Base-by-base conservation (phyloP, 1,139 yeast species). In the Magnusiomyces clavatus region DNA sequence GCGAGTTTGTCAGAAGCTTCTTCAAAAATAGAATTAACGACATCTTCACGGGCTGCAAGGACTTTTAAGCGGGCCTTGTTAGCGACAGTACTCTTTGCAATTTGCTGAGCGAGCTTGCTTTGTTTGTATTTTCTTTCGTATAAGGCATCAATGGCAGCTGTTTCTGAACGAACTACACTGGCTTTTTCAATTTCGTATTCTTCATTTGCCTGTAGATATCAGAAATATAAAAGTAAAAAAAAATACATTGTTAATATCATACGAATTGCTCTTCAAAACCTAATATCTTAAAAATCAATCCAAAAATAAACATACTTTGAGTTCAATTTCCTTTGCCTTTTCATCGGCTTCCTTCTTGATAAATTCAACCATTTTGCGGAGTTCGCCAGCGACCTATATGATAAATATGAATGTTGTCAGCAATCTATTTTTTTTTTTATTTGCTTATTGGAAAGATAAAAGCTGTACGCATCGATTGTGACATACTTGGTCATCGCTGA, bases 341-440 rank as follows among this genome's bases (percentile, higher is more conserved):
- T 94, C 99, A 65, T 90, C 95, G 40, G 98, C 98, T 75, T 94
- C 99, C 80, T 90, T 90, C 75, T 85, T 87, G 77, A 94, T 94
- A 82, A 92, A 94, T 69, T 95, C 92, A 69, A 92, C 96, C 97
- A 94, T 92, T 77, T 92, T 92, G 71, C 84, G 83, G 72, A 92
- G 88, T 76, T 92, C 98, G 62, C 89, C 87, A 67, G 85, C 89
- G 63, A 43, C 46, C 46, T 43, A 20, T 12, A 41, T 10, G 20
- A 41, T 12, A 20, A 41, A 17, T n/a, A 37, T 12, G 12, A 41
- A 17, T n/a, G 11, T 37, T 13, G 39, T 37, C 11, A 37, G 39
- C 5, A 5, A 4, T 37, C 10, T 37, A 6, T 37, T 37, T 14
- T 10, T 37, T 37, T n/a, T 37, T 37, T n/a, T 37, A 4, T 10